Evolutionary conservation across 2,329 filamentous ascomycete species (phyloP), one percentile per base, ranked within the genome.

Genomic region (Dryadomyces quercus-mongolicae): DNA sequence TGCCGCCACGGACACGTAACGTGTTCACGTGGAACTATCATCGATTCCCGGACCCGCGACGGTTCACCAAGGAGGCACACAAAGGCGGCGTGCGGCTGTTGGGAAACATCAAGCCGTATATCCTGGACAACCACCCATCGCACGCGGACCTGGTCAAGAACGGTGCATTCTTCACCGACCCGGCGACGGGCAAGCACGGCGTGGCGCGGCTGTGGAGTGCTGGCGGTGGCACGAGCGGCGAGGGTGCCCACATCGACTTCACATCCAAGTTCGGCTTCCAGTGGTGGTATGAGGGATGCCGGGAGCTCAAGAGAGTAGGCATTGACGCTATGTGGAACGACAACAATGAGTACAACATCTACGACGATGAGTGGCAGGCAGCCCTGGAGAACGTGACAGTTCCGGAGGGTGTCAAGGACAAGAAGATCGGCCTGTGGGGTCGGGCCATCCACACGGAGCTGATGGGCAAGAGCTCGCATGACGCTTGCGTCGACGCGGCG

Each of bases 241-340:
- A 85, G 50, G 85, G 85, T 3, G 80, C 83, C 2, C 84, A 88
- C 58, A 79, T 88, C 48, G 85, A 88, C 64, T 88, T 88, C 60
- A 86, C 84, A 0, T 86, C 82, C 0, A 71, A 77, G 21, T 75
- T 75, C 0, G 84, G 81, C 0, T 88, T 80, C 62, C 70, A 81
- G 16, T 88, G 83, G 81, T 88, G 85, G 85, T 84, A 80, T 57
- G 71, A 85, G 1, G 84, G 85, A 1, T 78, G 86, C 9, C 75
- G 77, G 56, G 75, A 74, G 51, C 71, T 88, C 1, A 80, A 80
- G 54, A 69, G 77, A 25, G 68, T 79, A 9, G 84, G 84, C 1
- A 84, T 88, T 54, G 84, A 87, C 59, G 84, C 76, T 49, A 86
- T 88, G 69, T 88, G 85, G 85, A 88, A 88, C 59, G 85, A 88